A percentile compares a stretch with the other conserved stretches of the same genome.
phyloP scores from a whole-genome alignment of 768 basidiomycete species.

The Macrolepiota albuminosa region DNA sequence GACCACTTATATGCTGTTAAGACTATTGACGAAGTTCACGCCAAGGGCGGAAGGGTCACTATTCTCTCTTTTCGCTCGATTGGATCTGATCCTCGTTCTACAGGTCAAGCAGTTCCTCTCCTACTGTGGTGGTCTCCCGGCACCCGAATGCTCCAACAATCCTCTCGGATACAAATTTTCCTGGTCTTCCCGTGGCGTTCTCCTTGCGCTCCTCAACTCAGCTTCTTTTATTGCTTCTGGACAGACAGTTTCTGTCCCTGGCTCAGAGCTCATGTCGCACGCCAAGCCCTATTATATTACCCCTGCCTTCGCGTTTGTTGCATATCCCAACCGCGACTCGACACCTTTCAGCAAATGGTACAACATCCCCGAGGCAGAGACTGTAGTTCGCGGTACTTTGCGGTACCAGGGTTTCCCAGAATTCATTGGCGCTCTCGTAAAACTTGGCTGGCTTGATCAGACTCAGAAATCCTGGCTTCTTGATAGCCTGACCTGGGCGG shows the following conservation, averaged over 20 bases:
- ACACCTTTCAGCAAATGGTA: constrained; percentile 89
- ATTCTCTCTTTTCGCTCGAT: not conserved
- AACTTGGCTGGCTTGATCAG: constrained; percentile 83
- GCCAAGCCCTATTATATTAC: constrained; percentile 95
- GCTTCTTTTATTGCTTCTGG: constrained; percentile 75
- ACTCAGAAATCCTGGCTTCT: constrained; percentile 73
- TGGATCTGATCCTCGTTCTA: not conserved
- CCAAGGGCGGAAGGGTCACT: constrained; percentile 87
- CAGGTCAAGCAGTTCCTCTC: constrained; percentile 89
- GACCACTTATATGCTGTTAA: constrained; percentile 94
- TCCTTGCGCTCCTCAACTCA: constrained; percentile 89
- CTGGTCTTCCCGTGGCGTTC: constrained; percentile 95
- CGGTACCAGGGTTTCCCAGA: constrained; percentile 96
- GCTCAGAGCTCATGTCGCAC: constrained; percentile 81
- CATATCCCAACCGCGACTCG: constrained; percentile 96
- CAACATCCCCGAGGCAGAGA: constrained; percentile 90
- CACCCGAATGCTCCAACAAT: constrained; percentile 86
- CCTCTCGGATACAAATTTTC: constrained; percentile 99
- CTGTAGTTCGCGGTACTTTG: constrained; percentile 87
- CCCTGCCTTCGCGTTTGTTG: constrained; percentile 93
- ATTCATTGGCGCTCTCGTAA: constrained; percentile 84
- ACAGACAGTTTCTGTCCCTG: constrained; percentile 61
- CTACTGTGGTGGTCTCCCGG: constrained; percentile 95
- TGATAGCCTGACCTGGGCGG: constrained; percentile 73
- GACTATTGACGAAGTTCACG: constrained; percentile 91